phyloP scores from a whole-genome alignment of 2,329 filamentous ascomycete species.

The Plectosphaerella sp. region DNA sequence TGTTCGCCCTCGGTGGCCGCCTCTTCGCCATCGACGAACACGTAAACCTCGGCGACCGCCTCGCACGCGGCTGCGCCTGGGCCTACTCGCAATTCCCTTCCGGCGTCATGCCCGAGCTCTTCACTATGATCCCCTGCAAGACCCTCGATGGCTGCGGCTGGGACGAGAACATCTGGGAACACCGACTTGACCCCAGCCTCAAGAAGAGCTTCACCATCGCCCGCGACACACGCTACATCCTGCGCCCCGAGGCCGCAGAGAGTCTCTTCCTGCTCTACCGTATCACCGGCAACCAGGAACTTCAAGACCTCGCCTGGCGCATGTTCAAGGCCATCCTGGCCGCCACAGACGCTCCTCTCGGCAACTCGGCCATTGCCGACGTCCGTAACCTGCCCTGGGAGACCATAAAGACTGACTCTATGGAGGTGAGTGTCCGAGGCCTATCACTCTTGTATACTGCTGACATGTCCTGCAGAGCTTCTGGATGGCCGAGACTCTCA shows the following conservation, averaged over 20 bases:
- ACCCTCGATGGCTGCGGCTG: constrained; percentile 38
- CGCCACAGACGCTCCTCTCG: constrained; percentile 40
- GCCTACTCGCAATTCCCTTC: constrained; percentile 41
- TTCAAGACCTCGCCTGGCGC: constrained; percentile 46
- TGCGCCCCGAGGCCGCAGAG: constrained; percentile 48
- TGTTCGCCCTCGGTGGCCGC: constrained; percentile 43
- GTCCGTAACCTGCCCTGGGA: constrained; percentile 46
- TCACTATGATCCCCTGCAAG: constrained; percentile 35
- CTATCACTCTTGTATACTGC: not conserved
- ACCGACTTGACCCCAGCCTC: constrained; percentile 17
- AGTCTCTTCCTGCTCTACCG: constrained; percentile 51
- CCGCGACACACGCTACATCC: constrained; percentile 42
- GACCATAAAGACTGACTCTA: constrained; percentile 33
- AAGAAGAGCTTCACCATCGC: constrained; percentile 58
- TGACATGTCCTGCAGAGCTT: constrained; percentile 49
- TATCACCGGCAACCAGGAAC: constrained; percentile 40
- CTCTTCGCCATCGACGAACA: constrained; percentile 35
- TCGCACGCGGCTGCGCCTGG: constrained; percentile 48
- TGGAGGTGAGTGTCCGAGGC: constrained; percentile 20
- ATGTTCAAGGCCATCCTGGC: constrained; percentile 46
- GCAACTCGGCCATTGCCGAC: constrained; percentile 43
- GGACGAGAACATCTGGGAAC: constrained; percentile 20
- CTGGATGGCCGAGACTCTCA: constrained; percentile 70
- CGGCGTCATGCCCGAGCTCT: constrained; percentile 50
- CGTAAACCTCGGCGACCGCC: constrained; percentile 36